phyloP scores from a whole-genome alignment of 192 early-diverging fungal species.

The Coemansia sp. region DNA sequence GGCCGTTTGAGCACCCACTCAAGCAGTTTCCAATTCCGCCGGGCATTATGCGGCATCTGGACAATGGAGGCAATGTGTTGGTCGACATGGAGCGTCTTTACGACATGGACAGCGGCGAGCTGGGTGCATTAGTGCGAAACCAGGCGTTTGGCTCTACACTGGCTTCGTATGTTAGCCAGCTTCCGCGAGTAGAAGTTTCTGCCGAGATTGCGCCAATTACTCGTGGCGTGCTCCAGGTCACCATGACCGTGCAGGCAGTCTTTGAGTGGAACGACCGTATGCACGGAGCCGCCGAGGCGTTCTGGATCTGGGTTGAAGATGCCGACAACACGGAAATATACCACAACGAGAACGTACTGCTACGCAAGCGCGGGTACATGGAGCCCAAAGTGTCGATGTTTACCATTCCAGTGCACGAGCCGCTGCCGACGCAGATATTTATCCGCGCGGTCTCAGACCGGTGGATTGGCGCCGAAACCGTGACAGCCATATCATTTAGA shows the following conservation, averaged over 20 bases:
- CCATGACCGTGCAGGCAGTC: slow-evolving; percentile 75
- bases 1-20: slow-evolving; percentile 88
- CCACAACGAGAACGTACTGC: slow-evolving; percentile 87
- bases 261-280: slow-evolving; percentile 95
- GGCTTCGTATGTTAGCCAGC: slow-evolving; percentile 71
- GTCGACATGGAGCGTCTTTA: slow-evolving; percentile 66
- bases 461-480: slow-evolving; percentile 90
- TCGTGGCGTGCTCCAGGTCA: slow-evolving; percentile 80
- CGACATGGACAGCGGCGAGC: slow-evolving; percentile 80
- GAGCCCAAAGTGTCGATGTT: slow-evolving; percentile 74
- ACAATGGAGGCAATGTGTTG: slow-evolving; percentile 14
- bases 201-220: slow-evolving; percentile 90
- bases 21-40: slow-evolving; percentile 72
- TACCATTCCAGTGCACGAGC: slow-evolving; percentile 89
- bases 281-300: slow-evolving; percentile 87
- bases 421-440: slow-evolving; percentile 86
- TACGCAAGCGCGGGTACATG: slow-evolving; percentile 65
- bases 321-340: slow-evolving; percentile 83
- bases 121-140: slow-evolving; percentile 85
- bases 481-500: slow-evolving; percentile 84
- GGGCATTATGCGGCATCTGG: slow-evolving; percentile 71
- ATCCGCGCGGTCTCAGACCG: slow-evolving; percentile 92
- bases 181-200: slow-evolving; percentile 79
- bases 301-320: slow-evolving; percentile 97
- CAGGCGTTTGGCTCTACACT: slow-evolving; percentile 74